A percentile compares a stretch with the other conserved stretches of the same genome.
Conservation (phyloP, 805 yeast genomes). For the Candida nanaspora region DNA sequence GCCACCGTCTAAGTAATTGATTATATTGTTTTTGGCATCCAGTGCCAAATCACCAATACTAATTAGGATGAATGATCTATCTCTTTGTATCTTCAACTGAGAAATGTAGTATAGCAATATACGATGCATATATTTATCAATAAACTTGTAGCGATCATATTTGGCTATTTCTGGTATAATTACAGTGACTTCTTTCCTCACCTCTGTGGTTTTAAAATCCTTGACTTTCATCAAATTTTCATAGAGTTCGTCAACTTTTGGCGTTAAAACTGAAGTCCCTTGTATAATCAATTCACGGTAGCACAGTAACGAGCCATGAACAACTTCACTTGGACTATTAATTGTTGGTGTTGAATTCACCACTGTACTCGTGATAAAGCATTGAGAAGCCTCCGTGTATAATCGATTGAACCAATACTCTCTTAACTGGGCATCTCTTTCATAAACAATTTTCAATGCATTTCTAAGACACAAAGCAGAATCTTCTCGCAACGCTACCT, state of each 20-base stretch:
- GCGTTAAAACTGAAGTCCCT: conserved; percentile 65
- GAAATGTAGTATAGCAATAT: conserved; percentile 71
- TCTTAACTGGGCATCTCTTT: conserved; percentile 65
- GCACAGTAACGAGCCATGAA: conserved; percentile 84
- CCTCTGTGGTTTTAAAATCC: conserved; percentile 67
- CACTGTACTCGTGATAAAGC: conserved; percentile 15
- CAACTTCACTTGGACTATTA: conserved; percentile 45
- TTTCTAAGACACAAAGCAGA: conserved; percentile 75
- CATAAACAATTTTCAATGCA: conserved; percentile 72
- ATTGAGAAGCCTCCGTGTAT: conserved; percentile 24
- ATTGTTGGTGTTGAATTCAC: conserved; percentile 1
- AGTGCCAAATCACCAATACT: conserved; percentile 82
- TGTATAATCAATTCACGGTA: conserved; percentile 69
- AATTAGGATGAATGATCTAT: conserved; percentile 65
- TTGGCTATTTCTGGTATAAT: conserved; percentile 79
- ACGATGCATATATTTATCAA: conserved; percentile 72
- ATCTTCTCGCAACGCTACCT: conserved; percentile 67
- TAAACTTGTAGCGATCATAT: conserved; percentile 68
- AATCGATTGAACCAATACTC: conserved; percentile 70
- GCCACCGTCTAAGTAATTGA: conserved; percentile 82
- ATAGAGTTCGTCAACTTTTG: conserved; percentile 69
- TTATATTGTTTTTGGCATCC: conserved; percentile 76
- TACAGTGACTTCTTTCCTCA: conserved; percentile 78
- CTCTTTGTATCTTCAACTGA: conserved; percentile 66
- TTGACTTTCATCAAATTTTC: conserved; percentile 67